Percentiles rank a stretch among this genome's conserved stretches.
phyloP scores from a whole-genome alignment of 768 basidiomycete genomes.

The Pleurotus salmoneostramineus region DNA sequence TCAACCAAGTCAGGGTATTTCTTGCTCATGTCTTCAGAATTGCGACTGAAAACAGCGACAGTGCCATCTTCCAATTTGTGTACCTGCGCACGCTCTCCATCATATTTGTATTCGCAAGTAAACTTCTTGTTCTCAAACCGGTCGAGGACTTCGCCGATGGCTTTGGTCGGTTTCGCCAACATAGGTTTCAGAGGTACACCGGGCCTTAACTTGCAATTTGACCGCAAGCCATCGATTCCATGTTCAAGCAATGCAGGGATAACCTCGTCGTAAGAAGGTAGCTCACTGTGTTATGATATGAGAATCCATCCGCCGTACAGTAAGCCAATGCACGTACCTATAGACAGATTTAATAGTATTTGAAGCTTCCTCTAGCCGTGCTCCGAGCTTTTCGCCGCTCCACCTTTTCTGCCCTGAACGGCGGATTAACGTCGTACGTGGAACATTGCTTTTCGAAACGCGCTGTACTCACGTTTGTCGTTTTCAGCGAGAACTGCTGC shows the following conservation, averaged over 20 bases:
- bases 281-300: slow-evolving; percentile 54
- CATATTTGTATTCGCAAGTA: slow-evolving; percentile 99
- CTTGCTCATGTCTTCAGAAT: slow-evolving; percentile 99
- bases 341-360: slow-evolving; percentile 86
- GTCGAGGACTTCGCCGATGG: slow-evolving; percentile 96
- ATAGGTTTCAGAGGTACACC: slow-evolving; percentile 98
- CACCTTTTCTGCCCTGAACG: slow-evolving; percentile 65
- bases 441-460: slow-evolving; percentile 5
- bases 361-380: slow-evolving; percentile 72
- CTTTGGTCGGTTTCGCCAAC: slow-evolving; percentile 99
- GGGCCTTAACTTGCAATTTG: slow-evolving; percentile 86
- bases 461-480: slow-evolving; percentile 43
- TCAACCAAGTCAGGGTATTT: slow-evolving; percentile 99
- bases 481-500: slow-evolving; percentile 82
- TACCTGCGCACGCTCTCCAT: slow-evolving; percentile 96
- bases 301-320: background rate
- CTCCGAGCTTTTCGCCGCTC: slow-evolving; percentile 67
- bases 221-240: slow-evolving; percentile 67
- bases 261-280: slow-evolving; percentile 89
- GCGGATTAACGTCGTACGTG: background rate
- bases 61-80: slow-evolving; percentile 81
- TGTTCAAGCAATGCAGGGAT: slow-evolving; percentile 83
- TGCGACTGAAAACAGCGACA: slow-evolving; percentile 91
- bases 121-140: slow-evolving; percentile 93
- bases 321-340: slow-evolving; percentile 49